phyloP scores from a whole-genome alignment of 495 filamentous ascomycete species.

The Aspergillus heteromorphus region DNA sequence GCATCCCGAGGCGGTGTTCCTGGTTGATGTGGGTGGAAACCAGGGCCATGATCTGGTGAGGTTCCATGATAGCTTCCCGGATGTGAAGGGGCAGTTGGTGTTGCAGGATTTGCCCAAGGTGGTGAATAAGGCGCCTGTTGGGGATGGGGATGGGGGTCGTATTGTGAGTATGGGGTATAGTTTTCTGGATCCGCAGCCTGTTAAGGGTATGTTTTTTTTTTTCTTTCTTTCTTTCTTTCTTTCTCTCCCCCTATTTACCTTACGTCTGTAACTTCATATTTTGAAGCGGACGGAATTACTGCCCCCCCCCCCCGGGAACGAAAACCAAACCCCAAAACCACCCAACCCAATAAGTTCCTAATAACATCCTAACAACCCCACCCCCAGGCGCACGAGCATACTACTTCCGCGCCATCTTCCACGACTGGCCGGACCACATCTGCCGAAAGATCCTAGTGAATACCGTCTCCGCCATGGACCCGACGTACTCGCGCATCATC shows the following conservation, averaged over 20 bases:
- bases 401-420: constrained; percentile 42
- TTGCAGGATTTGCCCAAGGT: constrained; percentile 35
- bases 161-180: constrained; percentile 31
- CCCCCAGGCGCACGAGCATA: constrained; percentile 33
- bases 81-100: constrained; percentile 21
- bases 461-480: constrained; percentile 32
- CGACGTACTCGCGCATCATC: constrained; percentile 31
- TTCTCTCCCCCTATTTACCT: background rate
- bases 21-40: constrained; percentile 41
- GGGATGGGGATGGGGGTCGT: too few species aligned
- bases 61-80: constrained; percentile 18
- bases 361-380: too few species aligned
- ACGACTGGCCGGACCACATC: constrained; percentile 41
- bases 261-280: too few species aligned
- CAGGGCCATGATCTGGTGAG: constrained; percentile 34
- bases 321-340: too few species aligned
- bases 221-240: too few species aligned
- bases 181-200: constrained; percentile 31
- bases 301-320: too few species aligned
- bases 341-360: too few species aligned
- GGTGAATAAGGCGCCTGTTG: too few species aligned
- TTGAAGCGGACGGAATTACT: too few species aligned
- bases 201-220: too few species aligned
- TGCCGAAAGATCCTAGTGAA: constrained; percentile 33
- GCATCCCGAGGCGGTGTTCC: constrained; percentile 26